Conservation (phyloP, 2,329 filamentous ascomycete species). For the Aureobasidium vineae region DNA sequence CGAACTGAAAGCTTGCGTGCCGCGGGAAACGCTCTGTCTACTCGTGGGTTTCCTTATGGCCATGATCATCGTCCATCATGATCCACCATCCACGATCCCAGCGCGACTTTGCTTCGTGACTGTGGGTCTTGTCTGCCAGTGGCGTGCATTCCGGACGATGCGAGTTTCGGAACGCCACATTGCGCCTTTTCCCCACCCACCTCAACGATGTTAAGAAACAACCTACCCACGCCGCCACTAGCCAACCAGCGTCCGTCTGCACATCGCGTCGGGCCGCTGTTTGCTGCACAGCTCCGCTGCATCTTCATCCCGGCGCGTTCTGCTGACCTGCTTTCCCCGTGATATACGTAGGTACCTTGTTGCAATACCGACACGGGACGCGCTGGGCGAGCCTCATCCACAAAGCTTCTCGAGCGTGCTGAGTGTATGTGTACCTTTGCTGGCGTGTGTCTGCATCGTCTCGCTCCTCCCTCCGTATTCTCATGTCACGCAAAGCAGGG, state of each 20-base stretch:
- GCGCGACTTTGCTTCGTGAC: slow-evolving; percentile 26
- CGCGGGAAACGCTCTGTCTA: slow-evolving; percentile 15
- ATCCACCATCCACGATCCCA: slow-evolving; percentile 24
- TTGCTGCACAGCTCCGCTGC: slow-evolving; percentile 23
- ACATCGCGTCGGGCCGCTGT: slow-evolving; percentile 26
- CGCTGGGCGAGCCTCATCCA: slow-evolving; percentile 19
- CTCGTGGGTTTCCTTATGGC: slow-evolving; percentile 11
- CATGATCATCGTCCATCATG: slow-evolving; percentile 22
- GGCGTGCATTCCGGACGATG: slow-evolving; percentile 25
- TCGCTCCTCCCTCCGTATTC: not conserved
- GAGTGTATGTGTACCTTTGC: not conserved
- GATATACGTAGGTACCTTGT: slow-evolving; percentile 18
- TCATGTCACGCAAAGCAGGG: slow-evolving; percentile 18
- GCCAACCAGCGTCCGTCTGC: slow-evolving; percentile 25
- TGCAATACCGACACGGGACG: slow-evolving; percentile 18
- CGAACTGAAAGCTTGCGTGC: slow-evolving; percentile 20
- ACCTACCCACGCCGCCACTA: slow-evolving; percentile 9
- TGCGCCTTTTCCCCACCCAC: slow-evolving; percentile 26
- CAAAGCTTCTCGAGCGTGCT: slow-evolving; percentile 3
- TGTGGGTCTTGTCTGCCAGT: slow-evolving; percentile 15
- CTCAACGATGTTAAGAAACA: slow-evolving; percentile 22
- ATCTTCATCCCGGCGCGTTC: slow-evolving; percentile 23
- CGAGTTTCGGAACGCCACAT: slow-evolving; percentile 25
- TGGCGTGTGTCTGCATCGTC: slow-evolving; percentile 1
- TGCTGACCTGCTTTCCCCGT: slow-evolving; percentile 25